Evolutionary conservation across 1,284 basidiomycete species (phyloP), one percentile per base, ranked within the genome.

Genomic region (Pyrrhoderma noxium): DNA sequence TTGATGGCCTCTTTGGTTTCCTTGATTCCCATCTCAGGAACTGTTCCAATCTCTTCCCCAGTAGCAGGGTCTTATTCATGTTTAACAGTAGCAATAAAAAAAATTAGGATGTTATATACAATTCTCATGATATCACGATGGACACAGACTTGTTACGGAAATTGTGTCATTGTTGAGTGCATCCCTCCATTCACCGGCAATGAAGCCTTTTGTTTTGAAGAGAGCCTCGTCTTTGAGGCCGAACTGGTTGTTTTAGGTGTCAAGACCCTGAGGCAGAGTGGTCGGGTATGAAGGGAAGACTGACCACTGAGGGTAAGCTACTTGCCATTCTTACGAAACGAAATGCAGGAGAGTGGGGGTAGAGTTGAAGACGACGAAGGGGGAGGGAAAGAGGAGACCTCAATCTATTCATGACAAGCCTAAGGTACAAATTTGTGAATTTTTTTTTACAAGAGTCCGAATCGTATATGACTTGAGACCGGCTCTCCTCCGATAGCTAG

Each of bases 41-140:
- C 73, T 0, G 79, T 82, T 23, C 89, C 93, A 41, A 95, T 76
- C 52, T 79, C 76, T 60, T 92, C 79, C 38, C 78, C 77, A 1
- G 85, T 93, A 3, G 89, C 86, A 27, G 93, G 93, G 70, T 95
- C 93, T 93, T 56, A 31, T 31, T 5, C n/a, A n/a, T n/a, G n/a
- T n/a, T 31, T 11, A 22, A 18, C 5, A 27, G 13, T 13, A 35
- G 42, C 48, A 31, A 23, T 36, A 34, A 41, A 18, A 42, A 22
- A 47, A 34, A 14, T 22, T 45, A 49, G 34, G 34, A 45, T 45
- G 13, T 38, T 35, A 4, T 16, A n/a, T 18, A 22, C 14, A 8
- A 22, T 16, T n/a, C n/a, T n/a, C n/a, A n/a, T n/a, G n/a, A n/a
- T n/a, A n/a, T n/a, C n/a, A 40, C 7, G 38, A 18, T 16, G n/a